Base-by-base conservation (phyloP, 345 rosid genomes). In the Gossypium australe region DNA sequence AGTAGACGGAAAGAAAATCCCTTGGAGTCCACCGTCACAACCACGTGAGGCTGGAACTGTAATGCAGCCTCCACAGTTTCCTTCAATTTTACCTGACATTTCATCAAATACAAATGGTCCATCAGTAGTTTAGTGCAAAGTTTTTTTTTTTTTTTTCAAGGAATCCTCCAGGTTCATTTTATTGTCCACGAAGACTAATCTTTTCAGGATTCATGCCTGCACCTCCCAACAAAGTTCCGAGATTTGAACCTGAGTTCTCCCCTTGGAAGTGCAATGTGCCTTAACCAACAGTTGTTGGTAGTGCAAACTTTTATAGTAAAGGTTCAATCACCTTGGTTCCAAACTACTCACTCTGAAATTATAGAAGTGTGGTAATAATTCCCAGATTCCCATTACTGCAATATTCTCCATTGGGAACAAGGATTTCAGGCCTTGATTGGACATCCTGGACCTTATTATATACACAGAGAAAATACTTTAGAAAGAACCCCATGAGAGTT, bases 351-450 rank as follows among this genome's bases (percentile, higher is more conserved):
- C 97, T 73, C 90, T 88, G 76, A 94, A 81, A 72, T 80, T 91
- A 80, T 77, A 81, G 56, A 94, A 72, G 86, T 92, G 99, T 4
- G 98, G 98, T 64, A 92, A 78, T 53, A 92, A 79, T 82, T 94
- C 98, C 97, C 94, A 91, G 63, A 89, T 77, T 25, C 99, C 99
- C 98, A 94, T 92, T 70, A 94, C 97, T 8, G 98, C 81, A 69
- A 92, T 89, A 67, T 91, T 95, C 85, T 92, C 98, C 89, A 94
- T 87, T 0, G 95, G 94, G 72, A 91, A 94, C 78, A 92, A 75
- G 45, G 93, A 84, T 75, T 67, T 78, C 82, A 94, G 67, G 22
- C 94, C 99, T 79, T 89, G 84, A 77, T 88, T 84, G 75, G 79
- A 84, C 99, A 91, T 91, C 94, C 80, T 79, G 17, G 86, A 84